Evolutionary conservation across 345 rosid species (phyloP).

Genomic region (Erucastrum elatum): DNA sequence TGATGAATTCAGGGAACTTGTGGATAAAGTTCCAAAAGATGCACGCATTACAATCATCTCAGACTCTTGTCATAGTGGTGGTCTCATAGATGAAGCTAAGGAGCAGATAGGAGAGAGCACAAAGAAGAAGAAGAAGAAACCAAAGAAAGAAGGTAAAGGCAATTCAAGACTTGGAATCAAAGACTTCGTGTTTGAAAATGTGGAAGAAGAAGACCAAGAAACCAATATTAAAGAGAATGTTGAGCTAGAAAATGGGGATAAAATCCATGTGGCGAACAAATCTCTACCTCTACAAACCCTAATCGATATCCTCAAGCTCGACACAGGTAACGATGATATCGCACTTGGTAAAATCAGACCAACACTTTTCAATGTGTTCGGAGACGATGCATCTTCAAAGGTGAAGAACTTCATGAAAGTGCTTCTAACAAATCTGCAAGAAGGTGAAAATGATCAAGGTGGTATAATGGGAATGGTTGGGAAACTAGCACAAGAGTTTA

Average conservation of each 20-base stretch:
- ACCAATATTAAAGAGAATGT: slow-evolving; percentile 34
- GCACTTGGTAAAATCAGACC: slow-evolving; percentile 92
- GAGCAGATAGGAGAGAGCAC: slow-evolving; percentile 97
- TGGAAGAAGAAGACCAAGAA: slow-evolving; percentile 37
- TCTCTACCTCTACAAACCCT: slow-evolving; percentile 83
- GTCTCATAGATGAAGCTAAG: slow-evolving; percentile 82
- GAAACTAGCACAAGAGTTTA: slow-evolving; percentile 73
- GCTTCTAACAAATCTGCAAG: slow-evolving; percentile 53
- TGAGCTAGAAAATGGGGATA: slow-evolving; percentile 49
- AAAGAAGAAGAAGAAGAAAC: slow-evolving; percentile 20
- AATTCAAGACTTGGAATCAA: slow-evolving; percentile 21
- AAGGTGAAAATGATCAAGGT: slow-evolving; percentile 38
- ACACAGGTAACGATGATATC: slow-evolving; percentile 89
- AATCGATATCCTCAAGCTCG: slow-evolving; percentile 80
- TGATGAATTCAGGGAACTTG: slow-evolving; percentile 93
- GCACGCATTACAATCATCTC: slow-evolving; percentile 72
- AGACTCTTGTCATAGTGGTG: slow-evolving; percentile 96
- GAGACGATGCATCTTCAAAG: slow-evolving; percentile 91
- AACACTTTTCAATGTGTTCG: slow-evolving; percentile 74
- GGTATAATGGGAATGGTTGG: slow-evolving; percentile 90
- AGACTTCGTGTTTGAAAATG: neutral
- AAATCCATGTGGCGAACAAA: slow-evolving; percentile 54
- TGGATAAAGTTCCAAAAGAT: slow-evolving; percentile 66
- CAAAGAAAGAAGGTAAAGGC: slow-evolving; percentile 28
- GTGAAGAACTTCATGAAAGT: slow-evolving; percentile 98